A percentile compares a stretch with the other conserved stretches of the same genome.
phyloP scores from a whole-genome alignment of 208 protist genomes.

The Blechomonas ayalai region DNA sequence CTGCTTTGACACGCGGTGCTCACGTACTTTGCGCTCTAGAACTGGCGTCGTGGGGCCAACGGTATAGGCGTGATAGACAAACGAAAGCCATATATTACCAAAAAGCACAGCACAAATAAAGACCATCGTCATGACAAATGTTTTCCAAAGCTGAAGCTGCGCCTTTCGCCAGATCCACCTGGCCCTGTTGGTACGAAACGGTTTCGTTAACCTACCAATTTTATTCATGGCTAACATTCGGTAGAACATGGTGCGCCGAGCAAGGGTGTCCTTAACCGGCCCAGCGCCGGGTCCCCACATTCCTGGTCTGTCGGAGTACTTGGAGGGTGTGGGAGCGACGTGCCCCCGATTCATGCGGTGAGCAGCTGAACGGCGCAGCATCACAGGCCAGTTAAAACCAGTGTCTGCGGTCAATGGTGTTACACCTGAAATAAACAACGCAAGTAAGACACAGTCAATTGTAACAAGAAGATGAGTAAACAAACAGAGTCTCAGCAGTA shows the following conservation, averaged over 20 bases:
- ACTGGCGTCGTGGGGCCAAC: conserved; percentile 80
- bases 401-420: background rate
- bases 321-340: conserved; percentile 65
- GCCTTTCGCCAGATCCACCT: conserved; percentile 84
- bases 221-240: conserved; percentile 83
- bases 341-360: conserved; percentile 71
- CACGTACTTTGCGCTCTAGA: conserved; percentile 83
- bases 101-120: conserved; percentile 71
- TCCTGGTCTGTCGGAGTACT: conserved; percentile 78
- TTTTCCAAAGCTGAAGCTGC: conserved; percentile 83
- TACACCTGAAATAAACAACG: conserved; percentile 1
- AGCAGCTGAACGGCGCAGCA: conserved; percentile 57
- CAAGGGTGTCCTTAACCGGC: conserved; percentile 79
- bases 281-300: conserved; percentile 81
- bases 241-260: conserved; percentile 77
- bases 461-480: conserved; percentile 3
- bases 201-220: conserved; percentile 77
- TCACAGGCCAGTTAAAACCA: conserved; percentile 6
- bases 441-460: background rate
- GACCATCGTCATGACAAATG: conserved; percentile 81
- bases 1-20: conserved; percentile 86
- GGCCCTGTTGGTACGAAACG: conserved; percentile 69
- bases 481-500: conserved; percentile 1
- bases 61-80: conserved; percentile 88
- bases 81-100: conserved; percentile 80